phyloP scores from a whole-genome alignment of 305 asterid genomes.

The Rubia occidens region DNA sequence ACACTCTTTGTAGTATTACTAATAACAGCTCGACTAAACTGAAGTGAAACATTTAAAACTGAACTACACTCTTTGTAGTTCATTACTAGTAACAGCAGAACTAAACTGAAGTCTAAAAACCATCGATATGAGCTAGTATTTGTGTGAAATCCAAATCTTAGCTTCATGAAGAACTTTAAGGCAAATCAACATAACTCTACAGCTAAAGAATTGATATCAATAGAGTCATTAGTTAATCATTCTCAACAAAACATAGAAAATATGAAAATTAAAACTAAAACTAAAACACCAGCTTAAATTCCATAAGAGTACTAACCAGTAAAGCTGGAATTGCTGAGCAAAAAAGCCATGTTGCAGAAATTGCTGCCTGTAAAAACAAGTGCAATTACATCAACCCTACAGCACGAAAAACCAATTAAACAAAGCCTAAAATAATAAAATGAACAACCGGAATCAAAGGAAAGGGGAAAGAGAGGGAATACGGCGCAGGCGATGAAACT shows the following conservation, averaged over 20 bases:
- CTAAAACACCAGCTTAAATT: not conserved
- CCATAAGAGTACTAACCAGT: slow-evolving; percentile 45
- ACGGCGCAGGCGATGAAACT: slow-evolving; percentile 71
- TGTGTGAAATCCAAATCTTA: not conserved
- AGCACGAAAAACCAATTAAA: not conserved
- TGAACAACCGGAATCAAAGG: not conserved
- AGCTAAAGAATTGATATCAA: not conserved
- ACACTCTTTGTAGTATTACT: not conserved
- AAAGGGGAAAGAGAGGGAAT: slow-evolving; percentile 19
- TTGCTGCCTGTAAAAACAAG: slow-evolving; percentile 49
- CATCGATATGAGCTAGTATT: not conserved
- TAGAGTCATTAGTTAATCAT: not conserved
- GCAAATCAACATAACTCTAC: not conserved
- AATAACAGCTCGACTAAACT: no score
- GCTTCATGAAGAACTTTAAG: not conserved
- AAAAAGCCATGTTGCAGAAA: slow-evolving; percentile 83
- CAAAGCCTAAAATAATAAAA: not conserved
- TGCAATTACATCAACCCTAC: not conserved
- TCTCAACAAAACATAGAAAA: not conserved
- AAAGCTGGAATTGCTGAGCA: slow-evolving; percentile 71
- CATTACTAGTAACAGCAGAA: no score
- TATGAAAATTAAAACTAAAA: not conserved
- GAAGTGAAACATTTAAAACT: no score
- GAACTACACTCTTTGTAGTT: no score
- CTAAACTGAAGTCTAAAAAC: no score